A percentile compares a stretch with the other conserved stretches of the same genome.
Conservation (phyloP, 2,329 filamentous ascomycete species). For the Corynespora cassiicola region DNA sequence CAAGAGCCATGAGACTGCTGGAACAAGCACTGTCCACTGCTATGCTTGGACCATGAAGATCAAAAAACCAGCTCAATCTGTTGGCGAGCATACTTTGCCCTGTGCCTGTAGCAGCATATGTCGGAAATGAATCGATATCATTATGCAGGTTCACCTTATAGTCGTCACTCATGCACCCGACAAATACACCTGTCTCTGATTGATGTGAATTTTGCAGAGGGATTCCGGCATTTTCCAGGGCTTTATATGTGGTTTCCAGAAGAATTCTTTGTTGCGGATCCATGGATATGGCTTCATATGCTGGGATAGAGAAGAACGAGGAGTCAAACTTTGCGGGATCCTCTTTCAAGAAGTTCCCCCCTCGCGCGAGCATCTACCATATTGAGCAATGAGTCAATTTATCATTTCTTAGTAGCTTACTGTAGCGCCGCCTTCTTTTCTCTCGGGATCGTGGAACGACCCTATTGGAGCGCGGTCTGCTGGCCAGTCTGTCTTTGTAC, state of each 20-base stretch:
- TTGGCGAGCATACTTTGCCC: conserved; percentile 38
- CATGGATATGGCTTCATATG: conserved; percentile 27
- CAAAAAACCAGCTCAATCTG: conserved; percentile 43
- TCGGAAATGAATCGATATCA: background rate
- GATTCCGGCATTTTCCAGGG: conserved; percentile 23
- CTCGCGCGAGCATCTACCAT: conserved; percentile 18
- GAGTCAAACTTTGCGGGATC: conserved; percentile 28
- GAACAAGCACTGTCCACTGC: conserved; percentile 48
- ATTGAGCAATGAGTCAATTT: no score
- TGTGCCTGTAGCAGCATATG: background rate
- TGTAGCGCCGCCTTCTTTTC: no score
- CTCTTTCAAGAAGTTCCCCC: conserved; percentile 24
- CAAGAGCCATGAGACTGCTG: conserved; percentile 26
- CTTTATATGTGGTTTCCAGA: conserved; percentile 31
- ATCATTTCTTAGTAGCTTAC: no score
- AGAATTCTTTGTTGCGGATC: conserved; percentile 32
- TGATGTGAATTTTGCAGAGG: conserved; percentile 12
- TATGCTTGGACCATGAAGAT: conserved; percentile 41
- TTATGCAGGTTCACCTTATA: conserved; percentile 3
- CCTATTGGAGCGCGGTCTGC: no score
- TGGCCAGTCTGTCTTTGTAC: conserved; percentile 22
- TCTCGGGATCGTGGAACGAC: no score
- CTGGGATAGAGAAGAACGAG: conserved; percentile 27
- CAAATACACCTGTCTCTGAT: conserved; percentile 12
- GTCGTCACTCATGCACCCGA: conserved; percentile 12